These are phyloP conservation scores for Phialophora verrucosa DNA, from an alignment of 2,329 filamentous ascomycete species.

Conservation along the genomic window DNA sequence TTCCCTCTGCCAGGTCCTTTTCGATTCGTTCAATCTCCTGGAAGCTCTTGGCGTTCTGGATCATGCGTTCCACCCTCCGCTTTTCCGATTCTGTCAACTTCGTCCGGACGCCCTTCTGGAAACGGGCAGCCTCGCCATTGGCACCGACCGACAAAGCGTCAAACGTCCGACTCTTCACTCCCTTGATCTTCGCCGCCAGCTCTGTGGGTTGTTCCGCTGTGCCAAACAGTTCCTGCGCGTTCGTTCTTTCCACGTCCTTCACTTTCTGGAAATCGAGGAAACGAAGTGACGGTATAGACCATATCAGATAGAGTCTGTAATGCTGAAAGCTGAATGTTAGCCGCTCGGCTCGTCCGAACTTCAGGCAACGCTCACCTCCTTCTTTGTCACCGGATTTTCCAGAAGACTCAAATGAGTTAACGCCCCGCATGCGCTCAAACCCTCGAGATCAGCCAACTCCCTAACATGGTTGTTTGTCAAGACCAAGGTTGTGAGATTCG, in stretches of 20 bases:
- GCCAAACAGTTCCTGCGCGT: conserved; percentile 82
- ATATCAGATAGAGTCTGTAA: conserved; percentile 91
- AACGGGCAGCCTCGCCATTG: conserved; percentile 49
- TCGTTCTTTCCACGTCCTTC: conserved; percentile 78
- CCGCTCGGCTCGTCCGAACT: background rate
- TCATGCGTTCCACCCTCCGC: conserved; percentile 81
- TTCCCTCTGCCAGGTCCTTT: conserved; percentile 88
- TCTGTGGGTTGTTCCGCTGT: conserved; percentile 77
- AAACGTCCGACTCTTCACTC: conserved; percentile 78
- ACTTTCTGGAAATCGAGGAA: conserved; percentile 95
- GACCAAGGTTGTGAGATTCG: conserved; percentile 80
- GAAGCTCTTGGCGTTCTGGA: conserved; percentile 84
- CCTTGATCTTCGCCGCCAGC: conserved; percentile 82
- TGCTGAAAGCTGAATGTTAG: conserved; percentile 61
- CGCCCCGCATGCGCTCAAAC: conserved; percentile 69
- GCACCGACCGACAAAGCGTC: conserved; percentile 54
- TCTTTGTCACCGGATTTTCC: conserved; percentile 89
- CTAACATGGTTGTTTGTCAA: conserved; percentile 80
- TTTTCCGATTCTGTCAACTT: conserved; percentile 89
- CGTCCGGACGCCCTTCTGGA: conserved; percentile 71
- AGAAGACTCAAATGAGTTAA: conserved; percentile 80
- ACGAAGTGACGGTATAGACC: conserved; percentile 80
- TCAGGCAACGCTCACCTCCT: conserved; percentile 73
- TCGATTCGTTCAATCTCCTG: conserved; percentile 89
- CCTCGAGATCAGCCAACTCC: conserved; percentile 86